These are phyloP conservation scores for Neonectria magnoliae DNA, from an alignment of 2,329 filamentous ascomycete genomes.

Conservation along the genomic window DNA sequence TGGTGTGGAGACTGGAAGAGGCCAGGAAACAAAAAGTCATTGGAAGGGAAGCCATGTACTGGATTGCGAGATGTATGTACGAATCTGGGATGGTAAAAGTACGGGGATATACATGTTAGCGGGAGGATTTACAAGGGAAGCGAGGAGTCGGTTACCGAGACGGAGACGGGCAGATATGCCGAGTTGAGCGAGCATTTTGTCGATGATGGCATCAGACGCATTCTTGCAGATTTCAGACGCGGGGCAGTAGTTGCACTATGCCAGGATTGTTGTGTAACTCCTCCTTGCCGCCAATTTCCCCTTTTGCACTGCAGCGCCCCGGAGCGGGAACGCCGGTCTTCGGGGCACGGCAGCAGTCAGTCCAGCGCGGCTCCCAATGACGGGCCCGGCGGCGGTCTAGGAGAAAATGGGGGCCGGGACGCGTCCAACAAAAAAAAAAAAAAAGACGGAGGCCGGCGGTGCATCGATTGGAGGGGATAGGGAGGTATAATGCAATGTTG, in stretches of 20 bases:
- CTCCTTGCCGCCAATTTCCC: not conserved
- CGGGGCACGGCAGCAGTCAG: conserved; percentile 21
- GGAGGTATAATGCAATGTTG: not conserved
- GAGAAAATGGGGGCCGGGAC: conserved; percentile 11
- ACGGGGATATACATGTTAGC: not conserved
- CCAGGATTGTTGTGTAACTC: not conserved
- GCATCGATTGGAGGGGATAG: not conserved
- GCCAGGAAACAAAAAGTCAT: not conserved
- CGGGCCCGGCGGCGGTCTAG: conserved; percentile 14
- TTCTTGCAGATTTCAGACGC: not conserved
- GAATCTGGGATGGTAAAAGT: not conserved
- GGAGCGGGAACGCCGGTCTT: conserved; percentile 13
- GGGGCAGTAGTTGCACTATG: not conserved
- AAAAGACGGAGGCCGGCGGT: not conserved
- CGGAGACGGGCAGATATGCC: conserved; percentile 6
- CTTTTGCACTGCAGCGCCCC: not conserved
- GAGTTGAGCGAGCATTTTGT: not conserved
- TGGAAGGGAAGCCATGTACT: not conserved
- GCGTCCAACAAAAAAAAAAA: too few relatives aligned
- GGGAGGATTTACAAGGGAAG: not conserved
- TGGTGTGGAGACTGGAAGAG: not conserved
- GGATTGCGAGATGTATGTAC: not conserved
- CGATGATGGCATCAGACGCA: not conserved
- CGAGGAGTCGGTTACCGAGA: conserved; percentile 4
- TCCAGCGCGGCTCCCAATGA: not conserved